Base-by-base conservation (phyloP, 257 asterid species). In the Parsonsia alboflavescens region DNA sequence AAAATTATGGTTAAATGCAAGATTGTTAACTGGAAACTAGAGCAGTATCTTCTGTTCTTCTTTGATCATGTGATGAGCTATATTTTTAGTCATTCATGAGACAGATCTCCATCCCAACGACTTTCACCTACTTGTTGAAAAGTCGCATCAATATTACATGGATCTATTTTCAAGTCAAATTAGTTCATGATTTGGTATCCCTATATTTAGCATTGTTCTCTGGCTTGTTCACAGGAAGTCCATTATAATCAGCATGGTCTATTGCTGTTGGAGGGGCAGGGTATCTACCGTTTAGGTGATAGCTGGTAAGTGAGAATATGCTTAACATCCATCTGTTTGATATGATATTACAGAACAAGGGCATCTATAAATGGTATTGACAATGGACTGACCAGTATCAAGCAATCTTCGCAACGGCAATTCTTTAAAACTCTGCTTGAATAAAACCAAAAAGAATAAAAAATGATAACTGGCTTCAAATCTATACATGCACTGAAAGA, bases 181-280 rank as follows among this genome's bases (percentile, higher is more conserved):
- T 63, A 63, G 24, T 63, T 26, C 64, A 39, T 63, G 24, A 33
- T 16, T 63, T 63, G 17, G 68, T 63, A 63, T 63, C 69, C 24
- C 6, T 63, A 63, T 65, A 39, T 39, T 65, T 65, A 65, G 30
- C 30, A 7, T 39, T n/a, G 30, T 39, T 39, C 70, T 42, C 74
- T 82, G 73, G 65, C 75, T 24, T 78, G 17, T 81, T 75, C 50
- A 76, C 91, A 92, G 99, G 99, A 95, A 81, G 92, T 94, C 71
- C 99, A 95, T 83, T 92, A 92, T 75, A 90, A 92, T 80, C 98
- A 92, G 85, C 99, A 95, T 15, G 99, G 99, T 41, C 73, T 95
- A 77, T 75, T 95, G 86, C 95, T 95, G 72, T 85, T 92, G 86
- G 99, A 92, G 77, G 99, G 99, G 67, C 97, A 88, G 81, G 99